Percentiles rank a stretch among this genome's conserved stretches.
Evolutionary conservation across 2,329 filamentous ascomycete genomes (phyloP).

Genomic region (Juglanconis oblonga): DNA sequence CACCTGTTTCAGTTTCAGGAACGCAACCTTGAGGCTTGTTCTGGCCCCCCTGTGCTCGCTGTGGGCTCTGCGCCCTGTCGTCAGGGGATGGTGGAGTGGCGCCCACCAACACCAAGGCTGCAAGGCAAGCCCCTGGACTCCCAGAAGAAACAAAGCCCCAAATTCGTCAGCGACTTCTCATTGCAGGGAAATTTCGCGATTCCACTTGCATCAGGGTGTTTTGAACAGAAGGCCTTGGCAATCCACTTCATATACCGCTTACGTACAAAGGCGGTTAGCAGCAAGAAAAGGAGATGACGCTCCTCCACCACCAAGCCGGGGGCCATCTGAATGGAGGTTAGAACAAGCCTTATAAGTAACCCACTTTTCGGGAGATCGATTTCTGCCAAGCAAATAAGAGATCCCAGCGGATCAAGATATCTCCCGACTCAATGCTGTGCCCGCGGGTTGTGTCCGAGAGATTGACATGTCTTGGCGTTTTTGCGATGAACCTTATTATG

Average conservation of each 20-base stretch:
- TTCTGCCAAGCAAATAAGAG: no score
- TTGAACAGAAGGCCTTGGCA: constrained; percentile 11
- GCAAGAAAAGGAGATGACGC: neutral
- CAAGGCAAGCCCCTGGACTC: neutral
- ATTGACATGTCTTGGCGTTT: no score
- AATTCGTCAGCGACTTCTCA: neutral
- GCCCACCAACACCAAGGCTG: neutral
- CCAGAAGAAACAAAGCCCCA: neutral
- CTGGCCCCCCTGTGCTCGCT: neutral
- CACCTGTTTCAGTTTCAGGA: constrained; percentile 11
- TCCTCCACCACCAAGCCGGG: no score
- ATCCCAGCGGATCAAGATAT: neutral
- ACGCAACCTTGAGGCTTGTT: constrained; percentile 14
- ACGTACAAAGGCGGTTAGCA: neutral
- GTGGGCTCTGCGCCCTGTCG: neutral
- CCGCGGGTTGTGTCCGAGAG: no score
- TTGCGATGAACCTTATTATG: no score
- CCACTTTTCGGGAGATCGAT: neutral
- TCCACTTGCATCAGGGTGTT: constrained; percentile 3
- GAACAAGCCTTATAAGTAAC: neutral
- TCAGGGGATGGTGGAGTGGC: neutral
- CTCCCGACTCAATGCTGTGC: neutral
- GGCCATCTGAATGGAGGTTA: neutral
- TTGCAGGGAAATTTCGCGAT: constrained; percentile 10
- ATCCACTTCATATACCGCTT: neutral